phyloP scores from a whole-genome alignment of 345 rosid species.

The Arabidopsis arenosa region DNA sequence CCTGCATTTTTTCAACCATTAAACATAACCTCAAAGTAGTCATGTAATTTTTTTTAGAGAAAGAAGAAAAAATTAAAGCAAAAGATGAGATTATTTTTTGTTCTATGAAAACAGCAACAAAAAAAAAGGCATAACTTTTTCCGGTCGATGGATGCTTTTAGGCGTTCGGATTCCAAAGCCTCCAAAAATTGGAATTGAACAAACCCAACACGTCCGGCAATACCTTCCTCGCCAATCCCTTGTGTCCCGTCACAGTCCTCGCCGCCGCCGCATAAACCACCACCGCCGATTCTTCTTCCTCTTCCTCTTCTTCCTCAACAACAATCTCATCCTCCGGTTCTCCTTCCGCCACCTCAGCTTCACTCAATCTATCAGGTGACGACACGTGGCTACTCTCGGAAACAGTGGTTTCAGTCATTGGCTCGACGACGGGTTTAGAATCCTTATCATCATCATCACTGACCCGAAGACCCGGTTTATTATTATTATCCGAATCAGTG shows the following conservation, averaged over 20 bases:
- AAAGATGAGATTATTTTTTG: constrained; percentile 13
- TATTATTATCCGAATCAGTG: background rate
- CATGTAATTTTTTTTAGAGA: background rate
- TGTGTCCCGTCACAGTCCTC: constrained; percentile 46
- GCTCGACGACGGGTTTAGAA: constrained; percentile 6
- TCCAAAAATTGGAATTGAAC: constrained; percentile 88
- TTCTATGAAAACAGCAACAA: background rate
- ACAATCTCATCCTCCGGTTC: constrained; percentile 15
- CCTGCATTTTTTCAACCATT: constrained; percentile 20
- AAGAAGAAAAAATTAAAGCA: background rate
- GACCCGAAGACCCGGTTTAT: constrained; percentile 36
- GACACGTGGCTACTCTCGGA: constrained; percentile 34
- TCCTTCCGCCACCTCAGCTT: constrained; percentile 31
- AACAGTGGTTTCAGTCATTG: background rate
- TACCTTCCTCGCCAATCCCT: constrained; percentile 90
- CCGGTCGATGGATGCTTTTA: constrained; percentile 49
- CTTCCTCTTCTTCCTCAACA: background rate
- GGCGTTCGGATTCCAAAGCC: constrained; percentile 87
- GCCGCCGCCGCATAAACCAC: constrained; percentile 27
- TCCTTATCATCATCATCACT: background rate
- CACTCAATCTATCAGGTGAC: constrained; percentile 32
- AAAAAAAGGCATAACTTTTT: constrained; percentile 11
- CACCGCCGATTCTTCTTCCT: constrained; percentile 30
- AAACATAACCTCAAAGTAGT: constrained; percentile 3
- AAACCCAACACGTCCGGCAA: constrained; percentile 94